These are phyloP conservation scores for Pulveroboletus sp. DNA, from an alignment of 768 basidiomycete species.

Conservation along the genomic window DNA sequence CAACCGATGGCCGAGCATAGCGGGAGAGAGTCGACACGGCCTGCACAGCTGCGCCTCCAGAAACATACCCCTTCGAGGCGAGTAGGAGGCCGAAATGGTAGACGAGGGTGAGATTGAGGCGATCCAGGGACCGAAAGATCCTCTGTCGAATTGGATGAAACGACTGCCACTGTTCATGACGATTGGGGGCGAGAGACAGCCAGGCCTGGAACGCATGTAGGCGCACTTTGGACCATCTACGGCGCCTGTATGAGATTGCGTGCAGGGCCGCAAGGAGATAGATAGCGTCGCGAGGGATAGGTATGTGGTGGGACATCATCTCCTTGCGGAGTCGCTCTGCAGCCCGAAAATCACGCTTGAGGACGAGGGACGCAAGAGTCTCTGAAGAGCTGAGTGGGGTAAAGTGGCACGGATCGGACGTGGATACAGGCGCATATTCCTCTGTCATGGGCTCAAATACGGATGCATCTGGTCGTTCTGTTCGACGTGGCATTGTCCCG, in stretches of 20 bases:
- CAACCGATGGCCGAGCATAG: conserved; percentile 34
- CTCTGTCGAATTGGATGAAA: conserved; percentile 31
- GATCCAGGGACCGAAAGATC: conserved; percentile 27
- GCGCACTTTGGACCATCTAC: conserved; percentile 17
- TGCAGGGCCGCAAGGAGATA: conserved; percentile 38
- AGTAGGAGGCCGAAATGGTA: conserved; percentile 40
- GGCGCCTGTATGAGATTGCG: conserved; percentile 22
- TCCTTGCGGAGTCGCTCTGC: conserved; percentile 38
- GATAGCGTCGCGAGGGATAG: conserved; percentile 32
- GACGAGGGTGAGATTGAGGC: conserved; percentile 34
- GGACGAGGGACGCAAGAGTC: conserved; percentile 22
- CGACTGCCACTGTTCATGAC: conserved; percentile 10
- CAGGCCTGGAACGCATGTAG: conserved; percentile 34
- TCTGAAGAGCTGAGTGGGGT: conserved; percentile 24
- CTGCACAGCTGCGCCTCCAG: conserved; percentile 14
- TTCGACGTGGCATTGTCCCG: conserved; percentile 33
- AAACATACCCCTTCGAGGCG: conserved; percentile 44
- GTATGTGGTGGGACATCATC: conserved; percentile 33
- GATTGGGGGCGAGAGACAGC: conserved; percentile 41
- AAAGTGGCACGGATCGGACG: conserved; percentile 4
- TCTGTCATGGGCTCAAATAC: conserved; percentile 35
- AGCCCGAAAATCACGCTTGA: conserved; percentile 14
- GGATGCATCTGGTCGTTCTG: conserved; percentile 25
- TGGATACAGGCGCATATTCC: conserved; percentile 28
- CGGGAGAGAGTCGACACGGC: conserved; percentile 40